A percentile compares a stretch with the other conserved stretches of the same genome.
phyloP scores from a whole-genome alignment of 148 eudicot genomes.

The Silene conica region DNA sequence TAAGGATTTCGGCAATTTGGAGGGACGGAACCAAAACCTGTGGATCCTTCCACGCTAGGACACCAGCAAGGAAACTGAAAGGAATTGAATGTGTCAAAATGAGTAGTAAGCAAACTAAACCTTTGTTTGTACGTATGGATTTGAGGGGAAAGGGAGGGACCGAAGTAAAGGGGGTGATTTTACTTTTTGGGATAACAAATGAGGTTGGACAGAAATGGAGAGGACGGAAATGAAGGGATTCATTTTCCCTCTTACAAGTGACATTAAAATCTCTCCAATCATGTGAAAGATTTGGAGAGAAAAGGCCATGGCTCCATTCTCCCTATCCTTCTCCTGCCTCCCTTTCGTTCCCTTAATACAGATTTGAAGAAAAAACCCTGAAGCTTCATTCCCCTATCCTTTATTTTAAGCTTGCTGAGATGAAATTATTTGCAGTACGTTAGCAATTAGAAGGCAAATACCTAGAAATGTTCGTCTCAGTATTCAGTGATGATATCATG shows the following conservation, averaged over 20 bases:
- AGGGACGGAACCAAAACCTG: conserved; percentile 95
- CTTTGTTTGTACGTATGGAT: background rate
- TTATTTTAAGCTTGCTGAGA: background rate
- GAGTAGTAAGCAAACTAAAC: conserved; percentile 3
- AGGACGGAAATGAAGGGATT: background rate
- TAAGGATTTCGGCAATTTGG: conserved; percentile 87
- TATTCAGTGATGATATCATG: conserved; percentile 69
- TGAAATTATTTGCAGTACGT: background rate
- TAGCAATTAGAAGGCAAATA: conserved; percentile 20
- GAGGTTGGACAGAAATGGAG: background rate
- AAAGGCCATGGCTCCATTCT: background rate
- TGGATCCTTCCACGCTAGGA: conserved; percentile 97
- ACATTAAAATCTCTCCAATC: background rate
- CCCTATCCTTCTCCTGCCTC: background rate
- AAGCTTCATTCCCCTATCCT: background rate
- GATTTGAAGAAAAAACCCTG: too few relatives aligned
- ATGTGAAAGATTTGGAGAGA: background rate
- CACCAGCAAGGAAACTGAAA: conserved; percentile 90
- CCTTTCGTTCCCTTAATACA: background rate
- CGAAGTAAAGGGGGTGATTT: background rate
- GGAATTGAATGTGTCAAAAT: background rate
- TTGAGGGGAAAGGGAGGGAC: background rate
- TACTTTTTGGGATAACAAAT: too few relatives aligned
- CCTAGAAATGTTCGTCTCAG: conserved; percentile 81
- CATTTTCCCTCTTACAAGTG: background rate